These are phyloP conservation scores for Cocos nucifera DNA, from an alignment of 176 grass and related monocot genomes.

Conservation along the genomic window DNA sequence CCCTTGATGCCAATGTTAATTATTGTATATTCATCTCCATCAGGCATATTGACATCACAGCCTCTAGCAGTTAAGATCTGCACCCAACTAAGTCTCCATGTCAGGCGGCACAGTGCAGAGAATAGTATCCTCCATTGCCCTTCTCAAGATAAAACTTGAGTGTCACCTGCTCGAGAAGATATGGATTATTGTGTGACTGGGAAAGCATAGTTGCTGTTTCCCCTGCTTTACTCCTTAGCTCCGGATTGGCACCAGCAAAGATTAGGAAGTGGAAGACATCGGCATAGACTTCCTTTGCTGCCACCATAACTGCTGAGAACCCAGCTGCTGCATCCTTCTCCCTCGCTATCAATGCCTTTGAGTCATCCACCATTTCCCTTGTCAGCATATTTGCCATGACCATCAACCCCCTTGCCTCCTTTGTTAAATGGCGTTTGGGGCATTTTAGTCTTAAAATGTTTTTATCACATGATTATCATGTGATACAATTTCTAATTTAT, in stretches of 20 bases:
- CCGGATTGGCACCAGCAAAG: constrained; percentile 56
- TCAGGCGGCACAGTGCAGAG: constrained; percentile 62
- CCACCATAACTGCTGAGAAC: constrained; percentile 49
- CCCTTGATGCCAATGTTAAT: constrained; percentile 71
- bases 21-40: constrained; percentile 69
- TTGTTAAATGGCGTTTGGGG: too few species aligned
- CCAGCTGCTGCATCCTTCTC: neutral
- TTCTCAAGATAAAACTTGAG: constrained; percentile 79
- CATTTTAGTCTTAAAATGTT: too few species aligned
- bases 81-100: constrained; percentile 42
- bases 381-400: too few species aligned
- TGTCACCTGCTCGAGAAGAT: constrained; percentile 84
- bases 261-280: constrained; percentile 57
- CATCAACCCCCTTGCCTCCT: too few species aligned
- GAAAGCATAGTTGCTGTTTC: constrained; percentile 44
- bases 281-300: constrained; percentile 57
- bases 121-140: constrained; percentile 57
- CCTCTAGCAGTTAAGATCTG: constrained; percentile 40
- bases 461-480: too few species aligned
- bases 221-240: constrained; percentile 38
- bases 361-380: too few species aligned
- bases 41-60: constrained; percentile 58
- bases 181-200: constrained; percentile 59
- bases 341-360: too few species aligned
- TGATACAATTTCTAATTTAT: too few species aligned